These are phyloP conservation scores for Saccharomycopsis javanensis DNA, from an alignment of 805 yeast genomes.

Conservation along the genomic window DNA sequence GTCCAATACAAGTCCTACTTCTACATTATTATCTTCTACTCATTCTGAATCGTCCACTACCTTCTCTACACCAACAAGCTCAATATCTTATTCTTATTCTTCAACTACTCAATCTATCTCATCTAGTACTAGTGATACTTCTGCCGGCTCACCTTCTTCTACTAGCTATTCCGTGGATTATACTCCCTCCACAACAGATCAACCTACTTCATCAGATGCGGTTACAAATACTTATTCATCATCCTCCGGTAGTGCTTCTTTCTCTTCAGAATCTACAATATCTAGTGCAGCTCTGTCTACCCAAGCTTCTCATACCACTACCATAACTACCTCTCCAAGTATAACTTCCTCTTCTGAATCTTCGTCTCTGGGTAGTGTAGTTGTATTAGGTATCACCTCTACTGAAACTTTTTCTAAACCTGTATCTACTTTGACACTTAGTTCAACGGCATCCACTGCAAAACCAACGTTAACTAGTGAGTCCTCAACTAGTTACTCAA, in stretches of 20 bases:
- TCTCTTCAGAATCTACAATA: slow-evolving; percentile 1
- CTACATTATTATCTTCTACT: no score
- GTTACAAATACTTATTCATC: slow-evolving; percentile 9
- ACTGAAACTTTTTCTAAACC: slow-evolving; percentile 26
- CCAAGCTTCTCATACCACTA: not conserved
- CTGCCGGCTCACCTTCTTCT: not conserved
- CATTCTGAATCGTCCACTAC: no score
- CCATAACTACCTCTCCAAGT: not conserved
- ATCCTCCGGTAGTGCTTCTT: slow-evolving; percentile 11
- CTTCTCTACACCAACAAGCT: not conserved
- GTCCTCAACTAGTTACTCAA: slow-evolving; percentile 16
- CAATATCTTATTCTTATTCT: slow-evolving; percentile 2
- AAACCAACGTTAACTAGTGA: slow-evolving; percentile 21
- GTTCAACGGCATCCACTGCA: slow-evolving; percentile 23
- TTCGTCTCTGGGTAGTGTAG: slow-evolving; percentile 20
- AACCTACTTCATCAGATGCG: not conserved
- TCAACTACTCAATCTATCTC: slow-evolving; percentile 13
- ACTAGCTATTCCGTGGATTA: not conserved
- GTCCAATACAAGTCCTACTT: no score
- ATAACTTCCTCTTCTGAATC: not conserved
- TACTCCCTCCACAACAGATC: not conserved
- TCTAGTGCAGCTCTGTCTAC: not conserved
- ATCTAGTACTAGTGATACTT: not conserved
- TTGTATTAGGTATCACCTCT: slow-evolving; percentile 28
- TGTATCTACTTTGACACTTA: slow-evolving; percentile 24